Conservation (phyloP, 2,329 filamentous ascomycete genomes). For the Ophiostoma australiae region DNA sequence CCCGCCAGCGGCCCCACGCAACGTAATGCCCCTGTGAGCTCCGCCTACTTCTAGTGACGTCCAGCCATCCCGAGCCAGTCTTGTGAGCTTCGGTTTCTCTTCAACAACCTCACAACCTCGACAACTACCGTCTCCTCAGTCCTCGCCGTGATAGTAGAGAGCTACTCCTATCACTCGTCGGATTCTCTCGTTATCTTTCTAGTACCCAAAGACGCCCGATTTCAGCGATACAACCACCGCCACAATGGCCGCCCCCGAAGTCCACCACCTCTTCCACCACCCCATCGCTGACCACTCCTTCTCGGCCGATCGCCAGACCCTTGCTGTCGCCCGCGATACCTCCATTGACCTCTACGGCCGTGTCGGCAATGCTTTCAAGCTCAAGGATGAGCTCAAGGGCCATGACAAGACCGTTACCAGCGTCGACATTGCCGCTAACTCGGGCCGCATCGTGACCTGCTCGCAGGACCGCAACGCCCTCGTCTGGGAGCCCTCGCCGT, state of each 20-base stretch:
- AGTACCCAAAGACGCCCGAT: too few relatives aligned
- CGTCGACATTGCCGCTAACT: conserved; percentile 88
- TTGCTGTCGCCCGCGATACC: conserved; percentile 88
- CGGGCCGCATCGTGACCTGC: conserved; percentile 92
- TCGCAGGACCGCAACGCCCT: conserved; percentile 97
- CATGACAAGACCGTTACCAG: conserved; percentile 97
- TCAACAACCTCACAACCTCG: conserved; percentile 16
- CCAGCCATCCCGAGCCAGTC: conserved; percentile 20
- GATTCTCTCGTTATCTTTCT: neutral
- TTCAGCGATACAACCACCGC: neutral
- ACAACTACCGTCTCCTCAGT: neutral
- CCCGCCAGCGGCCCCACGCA: neutral
- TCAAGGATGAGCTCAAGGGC: conserved; percentile 89
- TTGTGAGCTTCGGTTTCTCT: neutral
- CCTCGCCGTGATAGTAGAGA: conserved; percentile 81
- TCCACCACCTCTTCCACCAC: conserved; percentile 93
- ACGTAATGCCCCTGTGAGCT: conserved; percentile 12
- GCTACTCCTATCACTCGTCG: conserved; percentile 73
- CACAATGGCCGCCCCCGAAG: conserved; percentile 71
- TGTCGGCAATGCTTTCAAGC: conserved; percentile 67
- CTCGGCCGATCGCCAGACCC: conserved; percentile 79
- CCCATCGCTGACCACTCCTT: conserved; percentile 98
- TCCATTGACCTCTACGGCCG: conserved; percentile 81
- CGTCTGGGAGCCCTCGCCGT: conserved; percentile 91
- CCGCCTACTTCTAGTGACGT: conserved; percentile 17